phyloP scores from a whole-genome alignment of 2,329 filamentous ascomycete species.

The Cytospora chrysosperma region DNA sequence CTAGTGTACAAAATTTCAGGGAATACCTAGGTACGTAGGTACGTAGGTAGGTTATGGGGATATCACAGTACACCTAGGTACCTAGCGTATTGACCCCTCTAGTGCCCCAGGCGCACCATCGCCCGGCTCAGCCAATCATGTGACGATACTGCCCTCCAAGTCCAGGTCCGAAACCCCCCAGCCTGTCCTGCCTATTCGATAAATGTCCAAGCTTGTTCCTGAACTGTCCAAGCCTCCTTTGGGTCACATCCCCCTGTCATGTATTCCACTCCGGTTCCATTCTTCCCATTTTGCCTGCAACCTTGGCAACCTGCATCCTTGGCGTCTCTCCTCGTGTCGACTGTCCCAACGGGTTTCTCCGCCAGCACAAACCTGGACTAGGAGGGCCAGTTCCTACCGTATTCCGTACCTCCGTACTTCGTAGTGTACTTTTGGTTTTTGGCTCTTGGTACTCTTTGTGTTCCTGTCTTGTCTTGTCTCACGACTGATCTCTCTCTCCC shows the following conservation, averaged over 20 bases:
- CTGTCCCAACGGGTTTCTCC: neutral
- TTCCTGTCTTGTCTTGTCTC: neutral
- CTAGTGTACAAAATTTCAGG: neutral
- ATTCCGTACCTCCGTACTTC: neutral
- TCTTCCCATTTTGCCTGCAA: neutral
- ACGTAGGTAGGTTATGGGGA: too few relatives aligned
- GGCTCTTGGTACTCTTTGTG: neutral
- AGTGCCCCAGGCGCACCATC: conserved; percentile 4
- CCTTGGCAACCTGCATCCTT: neutral
- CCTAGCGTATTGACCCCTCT: too few relatives aligned
- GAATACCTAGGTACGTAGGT: too few relatives aligned
- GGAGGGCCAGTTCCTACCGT: neutral
- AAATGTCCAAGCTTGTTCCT: conserved; percentile 15
- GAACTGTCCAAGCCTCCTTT: conserved; percentile 15
- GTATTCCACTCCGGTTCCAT: neutral
- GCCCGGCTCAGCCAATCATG: conserved; percentile 11
- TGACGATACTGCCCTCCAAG: conserved; percentile 1
- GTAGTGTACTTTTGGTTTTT: too few relatives aligned
- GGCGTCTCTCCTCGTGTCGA: neutral
- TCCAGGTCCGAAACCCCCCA: conserved; percentile 20
- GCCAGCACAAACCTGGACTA: neutral
- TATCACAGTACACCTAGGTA: too few relatives aligned
- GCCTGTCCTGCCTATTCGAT: neutral
- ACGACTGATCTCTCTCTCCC: neutral
- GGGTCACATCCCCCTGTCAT: neutral